Percentiles rank a stretch among this genome's conserved stretches.
Conservation (phyloP, 2,329 filamentous ascomycete genomes). For the Microdochium paspali region DNA sequence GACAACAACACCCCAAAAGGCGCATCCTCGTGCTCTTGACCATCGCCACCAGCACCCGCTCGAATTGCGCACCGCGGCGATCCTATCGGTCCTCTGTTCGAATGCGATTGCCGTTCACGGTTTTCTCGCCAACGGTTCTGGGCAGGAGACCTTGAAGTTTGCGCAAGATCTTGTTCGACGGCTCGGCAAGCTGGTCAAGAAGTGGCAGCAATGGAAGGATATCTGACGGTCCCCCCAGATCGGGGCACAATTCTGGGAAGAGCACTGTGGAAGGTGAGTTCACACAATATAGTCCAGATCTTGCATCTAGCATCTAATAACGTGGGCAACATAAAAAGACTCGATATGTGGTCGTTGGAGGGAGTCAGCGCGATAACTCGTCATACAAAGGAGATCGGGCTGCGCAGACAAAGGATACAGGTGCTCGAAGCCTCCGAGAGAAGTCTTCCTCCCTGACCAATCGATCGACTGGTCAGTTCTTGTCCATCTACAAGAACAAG, state of each 20-base stretch:
- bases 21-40: too few relatives aligned
- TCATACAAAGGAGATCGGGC: conserved; percentile 6
- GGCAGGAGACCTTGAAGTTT: too few relatives aligned
- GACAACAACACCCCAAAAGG: too few relatives aligned
- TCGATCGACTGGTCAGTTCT: conserved; percentile 19
- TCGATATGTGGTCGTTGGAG: conserved; percentile 50
- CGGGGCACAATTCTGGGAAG: conserved; percentile 40
- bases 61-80: too few relatives aligned
- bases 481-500: conserved; percentile 49
- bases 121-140: too few relatives aligned
- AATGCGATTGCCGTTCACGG: too few relatives aligned
- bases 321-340: conserved; percentile 28
- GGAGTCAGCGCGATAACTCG: conserved; percentile 22
- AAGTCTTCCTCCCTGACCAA: conserved; percentile 25
- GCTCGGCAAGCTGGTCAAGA: background rate
- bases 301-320: conserved; percentile 3
- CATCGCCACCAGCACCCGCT: too few relatives aligned
- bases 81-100: too few relatives aligned
- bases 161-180: too few relatives aligned
- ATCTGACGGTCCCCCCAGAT: conserved; percentile 39
- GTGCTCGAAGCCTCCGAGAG: conserved; percentile 24
- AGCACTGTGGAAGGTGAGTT: conserved; percentile 41
- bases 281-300: conserved; percentile 1
- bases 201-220: conserved; percentile 33
- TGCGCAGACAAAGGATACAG: conserved; percentile 26